Percentiles rank a stretch among this genome's conserved stretches.
These are phyloP conservation scores for Pinguiococcus pyrenoidosus DNA, from an alignment of 108 stramenopile genomes.

Conservation along the genomic window DNA sequence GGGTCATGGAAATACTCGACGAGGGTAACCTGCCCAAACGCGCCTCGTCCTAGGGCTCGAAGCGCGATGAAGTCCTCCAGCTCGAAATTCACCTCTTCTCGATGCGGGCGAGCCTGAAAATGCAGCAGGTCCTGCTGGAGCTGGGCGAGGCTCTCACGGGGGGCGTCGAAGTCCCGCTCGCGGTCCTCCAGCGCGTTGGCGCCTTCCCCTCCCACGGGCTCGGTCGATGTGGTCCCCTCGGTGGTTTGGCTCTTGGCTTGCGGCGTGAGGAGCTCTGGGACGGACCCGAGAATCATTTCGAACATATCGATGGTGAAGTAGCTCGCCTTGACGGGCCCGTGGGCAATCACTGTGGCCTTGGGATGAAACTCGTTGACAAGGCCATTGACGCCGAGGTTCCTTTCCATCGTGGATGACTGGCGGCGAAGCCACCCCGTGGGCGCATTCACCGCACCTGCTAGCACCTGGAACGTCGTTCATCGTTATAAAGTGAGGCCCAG, in stretches of 20 bases:
- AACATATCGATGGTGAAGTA: conserved; percentile 29
- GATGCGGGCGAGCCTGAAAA: neutral
- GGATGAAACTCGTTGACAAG: no score
- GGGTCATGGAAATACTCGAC: conserved; percentile 23
- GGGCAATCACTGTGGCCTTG: conserved; percentile 12
- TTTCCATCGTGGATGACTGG: no score
- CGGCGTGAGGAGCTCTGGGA: conserved; percentile 20
- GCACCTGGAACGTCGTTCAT: no score
- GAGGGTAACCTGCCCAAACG: conserved; percentile 28
- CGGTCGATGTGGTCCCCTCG: neutral
- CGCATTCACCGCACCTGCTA: no score
- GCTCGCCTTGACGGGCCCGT: conserved; percentile 4
- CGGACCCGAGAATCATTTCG: conserved; percentile 25
- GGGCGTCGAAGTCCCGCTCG: no score
- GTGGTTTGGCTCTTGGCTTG: conserved; percentile 15
- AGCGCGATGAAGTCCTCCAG: conserved; percentile 14
- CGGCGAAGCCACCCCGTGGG: no score
- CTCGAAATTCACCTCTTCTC: conserved; percentile 10
- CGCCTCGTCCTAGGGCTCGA: conserved; percentile 22
- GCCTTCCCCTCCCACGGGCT: no score
- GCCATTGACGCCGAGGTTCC: no score
- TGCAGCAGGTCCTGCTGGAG: no score
- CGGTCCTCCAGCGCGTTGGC: no score
- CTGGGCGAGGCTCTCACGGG: no score
- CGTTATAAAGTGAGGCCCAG: no score